Evolutionary conservation across 805 yeast genomes (phyloP), one percentile per base, ranked within the genome.

Genomic region (Metschnikowia sp.): DNA sequence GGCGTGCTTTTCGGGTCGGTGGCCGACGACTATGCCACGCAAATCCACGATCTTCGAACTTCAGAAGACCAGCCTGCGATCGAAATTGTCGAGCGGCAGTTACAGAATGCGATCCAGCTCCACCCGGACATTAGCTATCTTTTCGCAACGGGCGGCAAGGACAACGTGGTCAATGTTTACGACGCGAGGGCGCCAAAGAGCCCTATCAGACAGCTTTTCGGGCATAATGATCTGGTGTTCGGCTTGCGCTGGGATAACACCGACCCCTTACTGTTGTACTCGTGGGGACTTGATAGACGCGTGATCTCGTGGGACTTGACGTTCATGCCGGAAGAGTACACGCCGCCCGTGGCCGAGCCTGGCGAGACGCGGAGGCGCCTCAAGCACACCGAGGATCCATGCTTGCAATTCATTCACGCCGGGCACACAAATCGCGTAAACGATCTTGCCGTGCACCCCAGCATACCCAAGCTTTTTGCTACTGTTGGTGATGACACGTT

Each of bases 91-190:
- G 71, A 74, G 40, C 68, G 67, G 3, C 84, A 77, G 40, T 79
- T 82, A n/a, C 82, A 88, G 54, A 86, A 85, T 59, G 76, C 86
- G 1, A 77, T 86, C 39, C 79, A 77, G 37, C 86, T 86, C 66
- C 84, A 84, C 58, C 85, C 88, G 0, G 63, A 66, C 5, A 44
- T 79, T 13, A 63, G 74, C 35, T 66, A 78, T 34, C 62, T 88
- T 48, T 72, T 86, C 40, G 91, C 84, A 11, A 86, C 94, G 1
- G 96, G 86, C 19, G 85, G 89, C 10, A 81, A 84, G 28, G 96
- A 89, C 61, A 82, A 83, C 56, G 69, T 82, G n/a, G 78, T 88
- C 18, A 79, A 78, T 43, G 68, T 85, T 26, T 88, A 88, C 82
- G 96, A 90, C 61, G 65, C 86, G 45, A 76, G 96, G 60, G 81